Evolutionary conservation across 169 alveolate species (phyloP), one percentile per base, ranked within the genome.

Genomic region (Amoebophrya sp.): DNA sequence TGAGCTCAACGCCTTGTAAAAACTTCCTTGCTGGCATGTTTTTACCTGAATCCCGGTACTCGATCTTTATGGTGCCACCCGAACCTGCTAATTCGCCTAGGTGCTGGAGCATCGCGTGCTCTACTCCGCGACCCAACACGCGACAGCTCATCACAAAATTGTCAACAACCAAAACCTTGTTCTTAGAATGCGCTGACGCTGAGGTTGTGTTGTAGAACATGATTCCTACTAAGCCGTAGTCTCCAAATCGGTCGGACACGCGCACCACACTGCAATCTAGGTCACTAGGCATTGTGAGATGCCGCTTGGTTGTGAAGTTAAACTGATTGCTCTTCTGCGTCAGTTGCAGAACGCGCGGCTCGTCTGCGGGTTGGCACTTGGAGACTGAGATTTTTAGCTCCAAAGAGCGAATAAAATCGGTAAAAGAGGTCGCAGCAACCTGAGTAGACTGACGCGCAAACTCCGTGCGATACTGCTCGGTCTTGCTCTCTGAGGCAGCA

Each of bases 81-180:
- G 12, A 29, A 26, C 33, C 83, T 65, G 12, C 83, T 1, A 29
- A 29, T 26, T 26, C 83, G 2, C 3, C 83, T 36, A 26, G 2
- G 26, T 12, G 83, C 83, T 65, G 3, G 39, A 65, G 26, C 83
- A 65, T 65, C 26, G 2, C 26, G 33, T 65, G 83, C 26, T 65
- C 83, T 18, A 65, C 83, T 1, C 83, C 83, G 36, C 83, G 83
- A 65, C 83, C 83, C 12, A 65, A 36, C 3, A 65, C 83, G 3
- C 83, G 83, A 36, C 83, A 65, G 83, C 83, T 65, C 83, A 65
- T 65, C 83, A 65, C 83, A 36, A 65, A 65, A 26, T 65, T 65
- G 33, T 65, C 83, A 29, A 65, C 18, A 26, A 65, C 83, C 33
- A 65, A 36, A n/a, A n/a, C n/a, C 2, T 10, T 1, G 36, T 65